Conservation (phyloP, 768 basidiomycete genomes). For the Calocybe indica region DNA sequence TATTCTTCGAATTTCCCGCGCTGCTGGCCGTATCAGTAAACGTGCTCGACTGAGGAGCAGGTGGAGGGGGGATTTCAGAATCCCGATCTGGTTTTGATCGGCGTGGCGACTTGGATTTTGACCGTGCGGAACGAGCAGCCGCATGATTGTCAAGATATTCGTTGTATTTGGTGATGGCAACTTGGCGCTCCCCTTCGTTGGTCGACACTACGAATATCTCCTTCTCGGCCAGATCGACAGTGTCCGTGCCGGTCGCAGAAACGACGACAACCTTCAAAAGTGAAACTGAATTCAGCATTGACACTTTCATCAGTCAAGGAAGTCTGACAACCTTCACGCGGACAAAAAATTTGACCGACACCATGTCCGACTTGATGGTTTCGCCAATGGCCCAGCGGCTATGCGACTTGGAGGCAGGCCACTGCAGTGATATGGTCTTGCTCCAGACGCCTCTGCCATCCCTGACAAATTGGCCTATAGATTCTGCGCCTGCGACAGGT, state of each 20-base stretch:
- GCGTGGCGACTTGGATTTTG: constrained; percentile 56
- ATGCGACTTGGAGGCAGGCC: constrained; percentile 63
- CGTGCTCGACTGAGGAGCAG: constrained; percentile 21
- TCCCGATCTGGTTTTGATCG: constrained; percentile 31
- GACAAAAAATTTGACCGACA: constrained; percentile 63
- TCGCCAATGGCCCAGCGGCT: constrained; percentile 80
- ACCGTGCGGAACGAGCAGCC: constrained; percentile 24
- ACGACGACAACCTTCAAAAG: constrained; percentile 38
- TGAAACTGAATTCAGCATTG: constrained; percentile 10
- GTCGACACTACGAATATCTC: constrained; percentile 66
- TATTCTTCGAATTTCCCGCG: neutral
- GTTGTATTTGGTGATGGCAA: constrained; percentile 55
- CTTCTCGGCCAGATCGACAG: constrained; percentile 62
- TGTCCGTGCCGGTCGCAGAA: constrained; percentile 56
- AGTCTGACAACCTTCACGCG: constrained; percentile 51
- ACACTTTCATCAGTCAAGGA: neutral
- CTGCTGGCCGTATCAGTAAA: constrained; percentile 7
- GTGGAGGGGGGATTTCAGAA: constrained; percentile 30
- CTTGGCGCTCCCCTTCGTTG: constrained; percentile 61
- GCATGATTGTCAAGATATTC: constrained; percentile 27
- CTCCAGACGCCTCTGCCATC: constrained; percentile 55
- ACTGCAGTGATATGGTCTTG: constrained; percentile 63
- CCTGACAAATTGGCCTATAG: constrained; percentile 49
- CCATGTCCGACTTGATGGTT: constrained; percentile 60
- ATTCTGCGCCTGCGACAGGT: constrained; percentile 52